Evolutionary conservation across 1,284 basidiomycete genomes (phyloP).

Genomic region (Tilletia indica): DNA sequence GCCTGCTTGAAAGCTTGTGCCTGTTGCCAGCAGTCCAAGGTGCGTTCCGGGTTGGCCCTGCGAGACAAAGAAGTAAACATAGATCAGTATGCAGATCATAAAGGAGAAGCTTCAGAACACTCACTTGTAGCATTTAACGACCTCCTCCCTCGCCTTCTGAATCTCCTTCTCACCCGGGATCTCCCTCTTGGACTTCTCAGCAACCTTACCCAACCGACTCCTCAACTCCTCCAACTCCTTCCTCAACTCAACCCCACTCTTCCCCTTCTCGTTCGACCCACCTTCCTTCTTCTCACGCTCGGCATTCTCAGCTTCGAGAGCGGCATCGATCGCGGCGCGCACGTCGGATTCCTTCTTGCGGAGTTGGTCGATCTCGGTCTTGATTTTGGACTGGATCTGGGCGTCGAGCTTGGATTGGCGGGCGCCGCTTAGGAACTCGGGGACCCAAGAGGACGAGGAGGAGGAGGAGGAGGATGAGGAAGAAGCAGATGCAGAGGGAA

Average conservation of each 20-base stretch:
- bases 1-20: conserved; percentile 71
- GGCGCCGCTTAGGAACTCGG: conserved; percentile 16
- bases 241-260: conserved; percentile 42
- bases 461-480: neutral
- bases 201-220: neutral
- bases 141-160: conserved; percentile 67
- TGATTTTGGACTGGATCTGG: conserved; percentile 47
- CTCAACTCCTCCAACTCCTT: conserved; percentile 48
- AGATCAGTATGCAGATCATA: neutral
- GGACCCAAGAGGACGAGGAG: neutral
- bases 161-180: conserved; percentile 61
- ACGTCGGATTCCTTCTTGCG: conserved; percentile 49
- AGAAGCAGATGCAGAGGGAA: neutral
- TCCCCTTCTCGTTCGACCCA: conserved; percentile 31
- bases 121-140: conserved; percentile 73
- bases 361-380: conserved; percentile 43
- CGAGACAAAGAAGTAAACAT: neutral
- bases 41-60: conserved; percentile 65
- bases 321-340: conserved; percentile 45
- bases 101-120: conserved; percentile 42
- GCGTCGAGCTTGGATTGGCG: conserved; percentile 46
- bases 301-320: conserved; percentile 51
- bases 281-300: conserved; percentile 35
- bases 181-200: neutral
- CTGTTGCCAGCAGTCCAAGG: conserved; percentile 75